Evolutionary conservation across 331 rosid genomes (phyloP).

Genomic region (Telfairia occidentalis): DNA sequence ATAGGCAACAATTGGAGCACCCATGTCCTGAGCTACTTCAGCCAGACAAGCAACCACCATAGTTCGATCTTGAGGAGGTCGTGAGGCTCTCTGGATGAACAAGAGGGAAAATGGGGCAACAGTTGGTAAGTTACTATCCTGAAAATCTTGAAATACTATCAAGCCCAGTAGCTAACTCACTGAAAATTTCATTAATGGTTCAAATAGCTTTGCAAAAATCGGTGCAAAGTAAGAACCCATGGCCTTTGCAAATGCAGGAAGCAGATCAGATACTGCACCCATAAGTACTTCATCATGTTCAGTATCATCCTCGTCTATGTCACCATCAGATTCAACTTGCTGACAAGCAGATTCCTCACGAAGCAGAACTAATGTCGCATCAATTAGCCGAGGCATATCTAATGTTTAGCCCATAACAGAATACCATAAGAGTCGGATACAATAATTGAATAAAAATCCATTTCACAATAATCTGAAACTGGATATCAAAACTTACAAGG

Average conservation of each 20-base stretch:
- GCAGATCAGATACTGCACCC: constrained; percentile 97
- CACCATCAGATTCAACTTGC: constrained; percentile 65
- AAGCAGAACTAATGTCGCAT: constrained; percentile 65
- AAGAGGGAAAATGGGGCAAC: not conserved
- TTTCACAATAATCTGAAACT: not conserved
- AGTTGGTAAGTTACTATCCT: not conserved
- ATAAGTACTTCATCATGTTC: constrained; percentile 80
- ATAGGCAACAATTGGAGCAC: constrained; percentile 79
- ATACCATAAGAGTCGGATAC: not conserved
- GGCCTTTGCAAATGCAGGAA: constrained; percentile 88
- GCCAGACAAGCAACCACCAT: constrained; percentile 99
- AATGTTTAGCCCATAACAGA: constrained; percentile 20
- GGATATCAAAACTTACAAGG: constrained; percentile 55
- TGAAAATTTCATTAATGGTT: constrained; percentile 79
- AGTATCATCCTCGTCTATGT: constrained; percentile 69
- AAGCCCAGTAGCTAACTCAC: constrained; percentile 37
- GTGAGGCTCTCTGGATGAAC: constrained; percentile 62
- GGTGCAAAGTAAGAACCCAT: constrained; percentile 95
- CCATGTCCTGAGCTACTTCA: constrained; percentile 97
- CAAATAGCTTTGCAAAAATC: constrained; percentile 71
- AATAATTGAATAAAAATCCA: constrained; percentile 16
- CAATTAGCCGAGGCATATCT: constrained; percentile 62
- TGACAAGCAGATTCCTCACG: constrained; percentile 88
- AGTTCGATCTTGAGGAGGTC: constrained; percentile 83
- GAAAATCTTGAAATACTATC: constrained; percentile 8